phyloP scores from a whole-genome alignment of 208 protist species.

The Leishmania gerbilli region DNA sequence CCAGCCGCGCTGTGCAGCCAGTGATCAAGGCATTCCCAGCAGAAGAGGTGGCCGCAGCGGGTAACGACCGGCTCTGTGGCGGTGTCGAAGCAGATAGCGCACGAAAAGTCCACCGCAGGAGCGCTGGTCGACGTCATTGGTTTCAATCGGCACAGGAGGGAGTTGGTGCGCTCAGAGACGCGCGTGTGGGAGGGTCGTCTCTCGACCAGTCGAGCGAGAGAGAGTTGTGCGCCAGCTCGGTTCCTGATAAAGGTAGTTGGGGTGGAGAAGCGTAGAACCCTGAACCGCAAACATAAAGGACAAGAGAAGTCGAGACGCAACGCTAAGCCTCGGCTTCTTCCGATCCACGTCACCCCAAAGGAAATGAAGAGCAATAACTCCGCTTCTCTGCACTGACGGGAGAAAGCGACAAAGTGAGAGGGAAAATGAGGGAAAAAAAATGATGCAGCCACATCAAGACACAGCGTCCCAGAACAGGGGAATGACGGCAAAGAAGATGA shows the following conservation, averaged over 20 bases:
- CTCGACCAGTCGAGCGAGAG: not conserved
- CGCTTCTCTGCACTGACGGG: not conserved
- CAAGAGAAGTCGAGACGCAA: not conserved
- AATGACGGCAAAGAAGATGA: not conserved
- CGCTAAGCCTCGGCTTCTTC: not conserved
- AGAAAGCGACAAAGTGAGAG: not conserved
- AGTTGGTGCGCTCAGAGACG: not conserved
- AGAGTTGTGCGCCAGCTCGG: not conserved
- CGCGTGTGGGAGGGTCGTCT: not conserved
- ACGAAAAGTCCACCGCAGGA: slow-evolving; percentile 63
- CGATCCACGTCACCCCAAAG: not conserved
- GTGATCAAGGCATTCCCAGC: slow-evolving; percentile 79
- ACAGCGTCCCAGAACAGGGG: not conserved
- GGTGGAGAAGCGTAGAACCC: not conserved
- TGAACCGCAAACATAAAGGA: not conserved
- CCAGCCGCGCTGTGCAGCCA: slow-evolving; percentile 63
- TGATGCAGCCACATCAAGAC: not conserved
- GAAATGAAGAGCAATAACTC: not conserved
- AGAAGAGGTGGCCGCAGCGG: slow-evolving; percentile 87
- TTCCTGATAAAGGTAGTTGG: not conserved
- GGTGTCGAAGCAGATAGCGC: slow-evolving; percentile 79
- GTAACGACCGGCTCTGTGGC: slow-evolving; percentile 80
- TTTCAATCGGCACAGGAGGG: not conserved
- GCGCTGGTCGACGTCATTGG: slow-evolving; percentile 20
- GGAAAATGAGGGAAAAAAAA: not conserved